These are phyloP conservation scores for Sungouiozyma ichnusensis DNA, from an alignment of 805 yeast genomes.

Conservation along the genomic window DNA sequence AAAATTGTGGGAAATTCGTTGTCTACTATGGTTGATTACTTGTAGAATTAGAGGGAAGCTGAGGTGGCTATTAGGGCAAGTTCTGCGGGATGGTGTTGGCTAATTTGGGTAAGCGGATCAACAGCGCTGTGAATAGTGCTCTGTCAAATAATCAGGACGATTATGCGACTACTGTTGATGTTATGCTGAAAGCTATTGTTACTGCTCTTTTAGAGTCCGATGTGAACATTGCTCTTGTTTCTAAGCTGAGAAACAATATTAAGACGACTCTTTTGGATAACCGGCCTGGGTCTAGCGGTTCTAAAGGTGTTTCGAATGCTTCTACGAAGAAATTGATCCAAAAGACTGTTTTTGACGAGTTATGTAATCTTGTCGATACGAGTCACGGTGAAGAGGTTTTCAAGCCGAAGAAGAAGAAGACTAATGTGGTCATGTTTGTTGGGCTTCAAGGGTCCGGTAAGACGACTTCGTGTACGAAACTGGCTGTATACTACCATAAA, in stretches of 20 bases:
- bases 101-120: constrained; percentile 68
- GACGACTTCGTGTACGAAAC: constrained; percentile 92
- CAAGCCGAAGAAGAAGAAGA: constrained; percentile 75
- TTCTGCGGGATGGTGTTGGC: constrained; percentile 85
- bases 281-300: constrained; percentile 44
- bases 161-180: constrained; percentile 46
- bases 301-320: constrained; percentile 19
- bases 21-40: too few species aligned
- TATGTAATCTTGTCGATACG: constrained; percentile 69
- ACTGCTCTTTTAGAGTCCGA: constrained; percentile 90
- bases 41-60: too few species aligned
- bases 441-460: constrained; percentile 99
- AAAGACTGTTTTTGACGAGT: constrained; percentile 88
- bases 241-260: constrained; percentile 62
- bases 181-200: constrained; percentile 76
- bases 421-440: constrained; percentile 88
- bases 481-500: constrained; percentile 88
- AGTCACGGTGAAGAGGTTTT: constrained; percentile 41
- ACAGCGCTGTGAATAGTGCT: constrained; percentile 59
- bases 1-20: too few species aligned
- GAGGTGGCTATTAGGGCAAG: too few species aligned
- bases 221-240: constrained; percentile 79
- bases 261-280: constrained; percentile 24
- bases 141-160: constrained; percentile 50
- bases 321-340: constrained; percentile 77